Conservation (phyloP, 371 early-diverging fungal genomes). For the Conidiobolus incongruus region DNA sequence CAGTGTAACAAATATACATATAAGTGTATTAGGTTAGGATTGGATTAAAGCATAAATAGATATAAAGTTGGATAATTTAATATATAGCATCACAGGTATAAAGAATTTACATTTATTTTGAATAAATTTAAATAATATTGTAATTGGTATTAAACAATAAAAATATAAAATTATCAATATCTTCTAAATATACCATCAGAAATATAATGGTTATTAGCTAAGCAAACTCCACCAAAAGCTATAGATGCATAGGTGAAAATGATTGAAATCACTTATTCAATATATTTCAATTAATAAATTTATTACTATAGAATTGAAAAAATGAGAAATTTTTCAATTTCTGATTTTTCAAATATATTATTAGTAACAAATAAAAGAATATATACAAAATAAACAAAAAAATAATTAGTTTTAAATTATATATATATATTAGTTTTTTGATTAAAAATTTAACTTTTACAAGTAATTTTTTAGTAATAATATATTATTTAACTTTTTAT, state of each 20-base stretch:
- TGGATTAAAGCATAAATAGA: slow-evolving; percentile 27
- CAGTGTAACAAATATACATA: slow-evolving; percentile 26
- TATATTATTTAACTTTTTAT: too few species aligned
- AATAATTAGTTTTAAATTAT: too few species aligned
- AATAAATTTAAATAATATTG: slow-evolving; percentile 46
- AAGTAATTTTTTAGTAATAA: too few species aligned
- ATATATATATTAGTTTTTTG: too few species aligned
- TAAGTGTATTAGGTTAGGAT: slow-evolving; percentile 40
- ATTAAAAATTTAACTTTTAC: too few species aligned
- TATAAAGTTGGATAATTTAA: slow-evolving; percentile 35
- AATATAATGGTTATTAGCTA: neutral
- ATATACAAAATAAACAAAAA: too few species aligned
- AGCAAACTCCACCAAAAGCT: neutral
- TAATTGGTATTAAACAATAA: neutral
- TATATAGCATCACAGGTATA: slow-evolving; percentile 50
- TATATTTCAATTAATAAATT: too few species aligned
- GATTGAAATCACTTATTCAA: too few species aligned
- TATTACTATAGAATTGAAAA: too few species aligned
- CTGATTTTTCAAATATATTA: too few species aligned
- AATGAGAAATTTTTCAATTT: too few species aligned
- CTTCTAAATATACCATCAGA: neutral
- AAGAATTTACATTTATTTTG: slow-evolving; percentile 41
- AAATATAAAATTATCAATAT: neutral
- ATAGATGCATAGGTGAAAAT: slow-evolving; percentile 2
- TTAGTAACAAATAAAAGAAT: too few species aligned